These are phyloP conservation scores for Metschnikowia bowlesiae DNA, from an alignment of 805 yeast genomes.

Conservation along the genomic window DNA sequence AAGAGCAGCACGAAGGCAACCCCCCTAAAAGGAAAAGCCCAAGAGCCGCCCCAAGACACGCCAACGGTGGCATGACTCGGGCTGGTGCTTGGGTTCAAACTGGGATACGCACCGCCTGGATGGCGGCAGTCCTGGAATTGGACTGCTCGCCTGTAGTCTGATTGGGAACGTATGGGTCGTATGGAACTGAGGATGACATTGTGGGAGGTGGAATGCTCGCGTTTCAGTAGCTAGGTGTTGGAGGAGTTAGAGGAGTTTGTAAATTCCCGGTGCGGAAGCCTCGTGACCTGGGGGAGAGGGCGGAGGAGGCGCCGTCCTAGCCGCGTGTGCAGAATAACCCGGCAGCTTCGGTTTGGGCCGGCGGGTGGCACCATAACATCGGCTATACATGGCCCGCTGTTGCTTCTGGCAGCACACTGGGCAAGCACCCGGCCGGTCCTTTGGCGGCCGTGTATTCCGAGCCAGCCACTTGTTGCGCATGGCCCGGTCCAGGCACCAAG, in stretches of 20 bases:
- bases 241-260: constrained; percentile 1
- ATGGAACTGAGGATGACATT: constrained; percentile 78
- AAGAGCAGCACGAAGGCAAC: no score
- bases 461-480: constrained; percentile 1
- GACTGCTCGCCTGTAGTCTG: constrained; percentile 49
- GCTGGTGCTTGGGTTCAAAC: neutral
- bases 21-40: neutral
- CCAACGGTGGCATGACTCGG: neutral
- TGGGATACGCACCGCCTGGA: constrained; percentile 62
- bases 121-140: constrained; percentile 67
- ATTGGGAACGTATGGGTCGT: constrained; percentile 80
- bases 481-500: neutral
- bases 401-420: no score
- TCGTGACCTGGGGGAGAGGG: constrained; percentile 8
- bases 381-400: neutral
- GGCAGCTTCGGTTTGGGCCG: no score
- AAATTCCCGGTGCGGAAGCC: constrained; percentile 4
- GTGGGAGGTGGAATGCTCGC: neutral
- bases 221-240: neutral
- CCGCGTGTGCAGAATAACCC: neutral
- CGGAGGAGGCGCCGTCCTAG: neutral
- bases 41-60: neutral
- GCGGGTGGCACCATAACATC: no score
- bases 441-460: neutral
- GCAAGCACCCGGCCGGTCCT: neutral